These are phyloP conservation scores for Dissophora ornata DNA, from an alignment of 192 early-diverging fungal species.

Conservation along the genomic window DNA sequence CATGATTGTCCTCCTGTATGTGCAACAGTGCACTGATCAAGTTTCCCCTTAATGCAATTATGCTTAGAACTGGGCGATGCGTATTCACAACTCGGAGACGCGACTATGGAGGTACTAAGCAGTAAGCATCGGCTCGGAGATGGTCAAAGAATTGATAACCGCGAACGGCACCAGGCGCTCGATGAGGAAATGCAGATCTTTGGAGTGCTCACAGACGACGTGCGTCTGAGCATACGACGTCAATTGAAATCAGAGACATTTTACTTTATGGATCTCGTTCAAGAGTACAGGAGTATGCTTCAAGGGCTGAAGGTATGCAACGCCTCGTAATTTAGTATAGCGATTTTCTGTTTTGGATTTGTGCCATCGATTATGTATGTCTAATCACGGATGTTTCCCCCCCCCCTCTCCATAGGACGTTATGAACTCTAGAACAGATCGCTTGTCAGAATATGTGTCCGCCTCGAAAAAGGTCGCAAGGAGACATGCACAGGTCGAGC, in stretches of 20 bases:
- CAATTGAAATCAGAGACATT: constrained; percentile 59
- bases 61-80: constrained; percentile 51
- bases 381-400: not conserved
- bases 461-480: constrained; percentile 56
- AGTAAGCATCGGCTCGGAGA: constrained; percentile 63
- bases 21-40: no score
- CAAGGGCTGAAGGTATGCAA: constrained; percentile 59
- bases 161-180: constrained; percentile 56
- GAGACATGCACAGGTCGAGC: constrained; percentile 46
- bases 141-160: constrained; percentile 54
- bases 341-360: not conserved
- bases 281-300: constrained; percentile 60
- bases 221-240: constrained; percentile 57
- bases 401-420: constrained; percentile 39
- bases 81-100: constrained; percentile 60
- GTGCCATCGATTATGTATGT: not conserved
- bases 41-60: not conserved
- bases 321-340: not conserved
- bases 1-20: no score
- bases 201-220: constrained; percentile 62
- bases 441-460: constrained; percentile 60
- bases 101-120: constrained; percentile 60
- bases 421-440: constrained; percentile 61
- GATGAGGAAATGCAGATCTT: constrained; percentile 63
- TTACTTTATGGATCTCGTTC: constrained; percentile 60